Evolutionary conservation across 2,329 filamentous ascomycete species (phyloP).

Genomic region (Bipolaris bicolor): DNA sequence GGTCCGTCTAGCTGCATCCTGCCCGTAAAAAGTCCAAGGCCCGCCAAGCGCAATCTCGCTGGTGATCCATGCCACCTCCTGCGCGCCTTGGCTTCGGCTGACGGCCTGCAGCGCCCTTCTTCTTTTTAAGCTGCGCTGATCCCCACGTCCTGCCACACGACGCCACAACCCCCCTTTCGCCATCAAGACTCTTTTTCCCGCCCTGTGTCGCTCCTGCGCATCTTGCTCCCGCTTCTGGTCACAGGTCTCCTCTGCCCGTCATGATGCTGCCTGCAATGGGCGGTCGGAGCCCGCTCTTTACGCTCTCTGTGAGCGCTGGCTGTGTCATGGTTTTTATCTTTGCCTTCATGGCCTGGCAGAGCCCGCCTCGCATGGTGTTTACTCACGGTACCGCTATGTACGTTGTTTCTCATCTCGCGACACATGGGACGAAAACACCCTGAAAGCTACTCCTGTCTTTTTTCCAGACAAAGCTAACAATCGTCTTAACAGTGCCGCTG

Average conservation of each 20-base stretch:
- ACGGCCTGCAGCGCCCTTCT: constrained; percentile 20
- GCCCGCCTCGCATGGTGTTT: constrained; percentile 35
- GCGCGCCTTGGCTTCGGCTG: constrained; percentile 30
- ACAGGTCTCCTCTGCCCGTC: constrained; percentile 12
- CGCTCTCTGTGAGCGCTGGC: constrained; percentile 40
- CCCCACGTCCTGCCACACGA: constrained; percentile 20
- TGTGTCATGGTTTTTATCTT: constrained; percentile 43
- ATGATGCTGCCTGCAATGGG: constrained; percentile 42
- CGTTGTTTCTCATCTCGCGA: constrained; percentile 11
- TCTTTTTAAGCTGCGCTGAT: constrained; percentile 34
- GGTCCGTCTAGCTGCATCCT: constrained; percentile 18
- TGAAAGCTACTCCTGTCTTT: neutral
- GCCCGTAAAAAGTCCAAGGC: constrained; percentile 22
- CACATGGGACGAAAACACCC: neutral
- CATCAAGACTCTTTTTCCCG: constrained; percentile 12
- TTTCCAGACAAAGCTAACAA: constrained; percentile 20
- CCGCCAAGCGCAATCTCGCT: constrained; percentile 36
- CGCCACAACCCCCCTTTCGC: constrained; percentile 23
- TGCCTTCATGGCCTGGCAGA: constrained; percentile 45
- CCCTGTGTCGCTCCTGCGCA: constrained; percentile 17
- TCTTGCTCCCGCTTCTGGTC: constrained; percentile 7
- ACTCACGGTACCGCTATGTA: constrained; percentile 36
- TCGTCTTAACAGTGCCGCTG: constrained; percentile 26
- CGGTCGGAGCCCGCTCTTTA: constrained; percentile 41
- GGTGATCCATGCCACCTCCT: constrained; percentile 25